Conservation (phyloP, 345 rosid species). For the Brassica rapa region DNA sequence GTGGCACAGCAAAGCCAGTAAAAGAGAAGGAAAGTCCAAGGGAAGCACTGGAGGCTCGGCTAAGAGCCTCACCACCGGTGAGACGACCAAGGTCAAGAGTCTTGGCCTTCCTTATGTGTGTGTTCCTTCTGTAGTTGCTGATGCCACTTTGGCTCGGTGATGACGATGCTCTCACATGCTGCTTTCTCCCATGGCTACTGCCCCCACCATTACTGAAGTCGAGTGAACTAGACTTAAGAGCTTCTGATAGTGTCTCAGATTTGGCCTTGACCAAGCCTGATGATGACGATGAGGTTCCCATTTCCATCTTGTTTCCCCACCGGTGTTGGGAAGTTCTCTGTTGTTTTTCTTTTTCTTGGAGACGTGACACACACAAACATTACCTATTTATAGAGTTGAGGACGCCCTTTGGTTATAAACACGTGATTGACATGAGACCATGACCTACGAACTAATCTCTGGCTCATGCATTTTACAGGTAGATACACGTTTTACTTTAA, state of each 20-base stretch:
- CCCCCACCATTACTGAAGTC: conserved; percentile 31
- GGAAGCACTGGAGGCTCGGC: conserved; percentile 95
- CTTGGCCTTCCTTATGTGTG: conserved; percentile 82
- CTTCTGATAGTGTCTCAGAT: conserved; percentile 71
- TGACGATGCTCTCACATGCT: conserved; percentile 43
- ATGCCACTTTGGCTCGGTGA: conserved; percentile 54
- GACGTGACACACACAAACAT: conserved; percentile 4
- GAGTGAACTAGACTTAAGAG: conserved; percentile 59
- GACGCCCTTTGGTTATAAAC: conserved; percentile 34
- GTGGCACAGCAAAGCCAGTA: conserved; percentile 83
- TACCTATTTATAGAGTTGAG: conserved; percentile 39
- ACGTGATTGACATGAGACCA: conserved; percentile 42
- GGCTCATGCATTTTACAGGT: conserved; percentile 39
- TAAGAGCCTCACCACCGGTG: conserved; percentile 78
- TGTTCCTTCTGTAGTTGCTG: conserved; percentile 42
- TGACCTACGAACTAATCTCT: conserved; percentile 32
- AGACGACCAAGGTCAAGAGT: conserved; percentile 65
- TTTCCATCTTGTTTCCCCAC: conserved; percentile 16
- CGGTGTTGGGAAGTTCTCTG: conserved; percentile 1
- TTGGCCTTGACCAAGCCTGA: conserved; percentile 68
- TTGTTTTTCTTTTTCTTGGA: conserved; percentile 1
- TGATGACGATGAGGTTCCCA: conserved; percentile 33
- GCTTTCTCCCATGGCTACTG: conserved; percentile 50
- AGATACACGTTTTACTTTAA: conserved; percentile 30
- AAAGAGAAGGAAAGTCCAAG: conserved; percentile 86